Conservation (phyloP, 345 rosid genomes). For the Salix arbutifolia region DNA sequence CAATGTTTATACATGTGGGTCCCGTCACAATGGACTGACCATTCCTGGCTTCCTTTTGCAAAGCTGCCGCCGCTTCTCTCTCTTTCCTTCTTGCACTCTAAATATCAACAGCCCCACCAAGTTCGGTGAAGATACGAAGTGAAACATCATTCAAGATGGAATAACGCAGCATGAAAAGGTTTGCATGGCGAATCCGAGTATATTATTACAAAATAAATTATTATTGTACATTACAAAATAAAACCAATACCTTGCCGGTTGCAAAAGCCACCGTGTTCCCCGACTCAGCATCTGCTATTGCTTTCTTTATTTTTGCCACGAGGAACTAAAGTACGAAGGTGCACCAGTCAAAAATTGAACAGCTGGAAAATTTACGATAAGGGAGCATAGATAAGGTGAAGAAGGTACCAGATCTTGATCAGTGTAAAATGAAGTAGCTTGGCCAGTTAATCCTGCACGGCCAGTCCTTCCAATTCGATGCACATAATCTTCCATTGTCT, state of each 20-base stretch:
- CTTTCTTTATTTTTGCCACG: conserved; percentile 37
- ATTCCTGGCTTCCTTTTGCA: conserved; percentile 26
- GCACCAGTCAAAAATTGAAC: background rate
- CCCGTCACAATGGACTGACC: conserved; percentile 23
- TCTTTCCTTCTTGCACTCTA: conserved; percentile 41
- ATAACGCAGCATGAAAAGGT: background rate
- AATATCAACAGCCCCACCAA: background rate
- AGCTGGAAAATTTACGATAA: background rate
- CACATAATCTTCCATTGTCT: conserved; percentile 42
- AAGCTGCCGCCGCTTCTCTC: conserved; percentile 35
- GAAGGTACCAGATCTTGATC: conserved; percentile 35
- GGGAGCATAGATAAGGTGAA: background rate
- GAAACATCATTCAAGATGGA: background rate
- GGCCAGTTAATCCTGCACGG: conserved; percentile 40
- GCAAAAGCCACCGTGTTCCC: conserved; percentile 34
- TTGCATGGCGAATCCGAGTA: background rate
- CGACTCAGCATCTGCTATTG: conserved; percentile 32
- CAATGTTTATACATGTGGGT: conserved; percentile 26
- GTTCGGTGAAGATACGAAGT: background rate
- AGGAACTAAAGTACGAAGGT: conserved; percentile 21
- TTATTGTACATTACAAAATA: background rate
- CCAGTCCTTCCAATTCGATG: conserved; percentile 46
- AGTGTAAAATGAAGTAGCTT: conserved; percentile 39
- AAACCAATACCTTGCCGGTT: conserved; percentile 36
- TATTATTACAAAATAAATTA: background rate